phyloP scores from a whole-genome alignment of 2,329 filamentous ascomycete species.

The Ophiosphaerella korrae region DNA sequence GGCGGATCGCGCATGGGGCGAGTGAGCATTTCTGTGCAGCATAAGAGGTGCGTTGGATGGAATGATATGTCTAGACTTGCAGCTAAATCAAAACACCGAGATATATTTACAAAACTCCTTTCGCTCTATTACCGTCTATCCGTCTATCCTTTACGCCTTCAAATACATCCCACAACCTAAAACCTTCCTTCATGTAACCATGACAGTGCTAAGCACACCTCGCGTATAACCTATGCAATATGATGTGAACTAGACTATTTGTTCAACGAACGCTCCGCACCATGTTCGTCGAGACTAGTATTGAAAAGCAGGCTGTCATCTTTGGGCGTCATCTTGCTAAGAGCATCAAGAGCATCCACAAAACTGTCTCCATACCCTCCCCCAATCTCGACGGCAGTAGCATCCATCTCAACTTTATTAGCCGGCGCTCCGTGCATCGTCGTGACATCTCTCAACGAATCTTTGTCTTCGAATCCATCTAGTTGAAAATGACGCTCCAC shows the following conservation, averaged over 20 bases:
- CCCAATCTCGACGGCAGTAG: background rate
- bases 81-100: too few species aligned
- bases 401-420: background rate
- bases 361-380: background rate
- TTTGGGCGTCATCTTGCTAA: constrained; percentile 3
- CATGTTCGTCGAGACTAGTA: constrained; percentile 4
- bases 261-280: constrained; percentile 14
- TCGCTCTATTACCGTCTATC: background rate
- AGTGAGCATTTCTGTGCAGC: too few species aligned
- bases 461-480: constrained; percentile 7
- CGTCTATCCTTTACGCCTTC: background rate
- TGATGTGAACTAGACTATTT: constrained; percentile 8
- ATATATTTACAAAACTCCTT: too few species aligned
- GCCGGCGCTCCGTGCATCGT: constrained; percentile 18
- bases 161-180: background rate
- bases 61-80: too few species aligned
- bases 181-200: background rate
- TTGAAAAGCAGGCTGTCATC: constrained; percentile 1
- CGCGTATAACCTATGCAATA: background rate
- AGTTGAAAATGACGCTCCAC: constrained; percentile 22
- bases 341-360: background rate
- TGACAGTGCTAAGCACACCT: background rate
- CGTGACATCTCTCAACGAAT: constrained; percentile 24
- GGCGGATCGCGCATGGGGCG: too few species aligned
- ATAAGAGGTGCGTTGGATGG: too few species aligned